Evolutionary conservation across 2,329 filamentous ascomycete species (phyloP).

Genomic region (Trichoderma semiorbis): DNA sequence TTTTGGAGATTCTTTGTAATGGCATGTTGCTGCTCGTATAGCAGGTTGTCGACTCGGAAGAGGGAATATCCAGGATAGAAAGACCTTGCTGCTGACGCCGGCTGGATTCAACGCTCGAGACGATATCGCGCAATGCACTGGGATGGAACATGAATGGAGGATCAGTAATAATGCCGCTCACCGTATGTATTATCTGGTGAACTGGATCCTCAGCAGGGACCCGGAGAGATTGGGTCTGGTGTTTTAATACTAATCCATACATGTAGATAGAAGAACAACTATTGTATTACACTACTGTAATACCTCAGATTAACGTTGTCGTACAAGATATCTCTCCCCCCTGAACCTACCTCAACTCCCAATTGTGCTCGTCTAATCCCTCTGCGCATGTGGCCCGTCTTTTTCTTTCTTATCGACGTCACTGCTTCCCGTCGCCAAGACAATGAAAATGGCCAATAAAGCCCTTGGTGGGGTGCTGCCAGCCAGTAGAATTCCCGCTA

Average conservation of each 20-base stretch:
- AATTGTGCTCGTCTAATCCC: neutral
- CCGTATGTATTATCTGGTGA: neutral
- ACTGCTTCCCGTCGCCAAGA: conserved; percentile 15
- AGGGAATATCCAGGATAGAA: neutral
- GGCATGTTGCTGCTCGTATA: neutral
- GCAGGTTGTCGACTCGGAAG: neutral
- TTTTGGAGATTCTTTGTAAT: neutral
- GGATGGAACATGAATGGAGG: neutral
- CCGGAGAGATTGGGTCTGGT: neutral
- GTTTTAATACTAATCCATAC: neutral
- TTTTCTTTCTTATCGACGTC: conserved; percentile 13
- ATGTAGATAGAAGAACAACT: neutral
- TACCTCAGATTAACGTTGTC: neutral
- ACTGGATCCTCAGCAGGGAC: neutral
- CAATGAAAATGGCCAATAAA: neutral
- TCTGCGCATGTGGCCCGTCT: neutral
- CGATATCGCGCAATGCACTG: neutral
- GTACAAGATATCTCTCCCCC: neutral
- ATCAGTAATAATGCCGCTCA: neutral
- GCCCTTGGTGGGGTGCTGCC: conserved; percentile 2
- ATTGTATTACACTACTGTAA: neutral
- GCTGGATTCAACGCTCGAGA: neutral
- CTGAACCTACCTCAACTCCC: neutral
- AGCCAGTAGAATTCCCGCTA: conserved; percentile 1
- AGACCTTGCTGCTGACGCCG: neutral